Percentiles rank a stretch among this genome's conserved stretches.
phyloP scores from a whole-genome alignment of 116 monocot species.

The Trichopus zeylanicus region DNA sequence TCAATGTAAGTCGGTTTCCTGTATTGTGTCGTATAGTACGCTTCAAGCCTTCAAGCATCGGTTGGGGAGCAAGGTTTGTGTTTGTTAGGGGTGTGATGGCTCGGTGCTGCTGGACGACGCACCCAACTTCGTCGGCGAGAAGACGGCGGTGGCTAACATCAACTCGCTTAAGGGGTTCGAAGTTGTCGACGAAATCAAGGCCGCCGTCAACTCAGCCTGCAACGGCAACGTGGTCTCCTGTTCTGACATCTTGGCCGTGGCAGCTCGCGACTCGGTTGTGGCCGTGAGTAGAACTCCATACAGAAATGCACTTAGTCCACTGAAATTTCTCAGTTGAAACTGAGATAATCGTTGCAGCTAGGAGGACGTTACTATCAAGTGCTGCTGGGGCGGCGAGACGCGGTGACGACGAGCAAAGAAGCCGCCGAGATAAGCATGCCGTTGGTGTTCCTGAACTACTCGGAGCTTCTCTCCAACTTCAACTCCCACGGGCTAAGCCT shows the following conservation, averaged over 20 bases:
- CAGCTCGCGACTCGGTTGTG: constrained; percentile 47
- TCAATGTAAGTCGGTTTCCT: constrained; percentile 48
- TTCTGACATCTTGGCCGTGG: constrained; percentile 50
- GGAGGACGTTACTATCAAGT: constrained; percentile 40
- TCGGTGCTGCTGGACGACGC: constrained; percentile 55
- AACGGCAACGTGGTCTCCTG: constrained; percentile 44
- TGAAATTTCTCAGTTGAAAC: not conserved
- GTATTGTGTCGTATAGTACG: no score
- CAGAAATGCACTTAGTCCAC: no score
- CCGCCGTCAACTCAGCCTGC: constrained; percentile 21
- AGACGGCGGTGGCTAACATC: constrained; percentile 40
- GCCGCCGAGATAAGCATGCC: constrained; percentile 42
- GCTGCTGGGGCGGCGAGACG: constrained; percentile 37
- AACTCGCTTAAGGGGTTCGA: constrained; percentile 46
- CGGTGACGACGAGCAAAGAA: constrained; percentile 28
- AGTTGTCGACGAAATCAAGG: constrained; percentile 43
- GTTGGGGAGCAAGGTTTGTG: no score
- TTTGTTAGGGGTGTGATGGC: constrained; percentile 47
- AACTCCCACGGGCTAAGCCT: constrained; percentile 29
- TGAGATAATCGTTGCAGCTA: constrained; percentile 28
- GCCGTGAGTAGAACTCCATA: constrained; percentile 10
- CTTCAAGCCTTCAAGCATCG: no score
- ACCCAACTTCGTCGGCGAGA: constrained; percentile 33
- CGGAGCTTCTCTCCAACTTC: constrained; percentile 36
- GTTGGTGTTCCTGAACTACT: constrained; percentile 19